Evolutionary conservation across 345 rosid genomes (phyloP).

Genomic region (Clarkia xantiana): DNA sequence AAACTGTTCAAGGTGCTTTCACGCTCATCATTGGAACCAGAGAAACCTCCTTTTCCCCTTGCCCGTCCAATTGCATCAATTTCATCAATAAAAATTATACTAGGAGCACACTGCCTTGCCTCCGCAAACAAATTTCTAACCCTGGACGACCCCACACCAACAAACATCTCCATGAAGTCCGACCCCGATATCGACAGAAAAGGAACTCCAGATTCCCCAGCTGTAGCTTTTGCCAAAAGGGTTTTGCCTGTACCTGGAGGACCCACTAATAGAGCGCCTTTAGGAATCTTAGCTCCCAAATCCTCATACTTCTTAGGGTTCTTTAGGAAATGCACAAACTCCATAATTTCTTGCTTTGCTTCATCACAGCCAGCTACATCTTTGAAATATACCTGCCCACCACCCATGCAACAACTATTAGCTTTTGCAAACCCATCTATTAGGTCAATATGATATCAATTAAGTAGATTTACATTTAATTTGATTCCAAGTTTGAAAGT

Average conservation of each 20-base stretch:
- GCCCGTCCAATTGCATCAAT: conserved; percentile 94
- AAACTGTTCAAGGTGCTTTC: conserved; percentile 86
- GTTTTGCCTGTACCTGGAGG: conserved; percentile 99
- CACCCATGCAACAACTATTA: background rate
- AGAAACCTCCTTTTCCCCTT: conserved; percentile 78
- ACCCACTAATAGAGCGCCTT: conserved; percentile 92
- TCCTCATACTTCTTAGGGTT: conserved; percentile 90
- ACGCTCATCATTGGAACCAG: conserved; percentile 85
- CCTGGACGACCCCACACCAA: conserved; percentile 94
- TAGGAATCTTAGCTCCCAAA: conserved; percentile 85
- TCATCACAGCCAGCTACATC: conserved; percentile 99
- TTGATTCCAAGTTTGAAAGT: too few species aligned
- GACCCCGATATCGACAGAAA: conserved; percentile 86
- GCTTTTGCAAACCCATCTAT: too few species aligned
- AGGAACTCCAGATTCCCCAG: conserved; percentile 84
- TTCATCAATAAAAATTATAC: conserved; percentile 88
- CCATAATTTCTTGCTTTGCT: conserved; percentile 96
- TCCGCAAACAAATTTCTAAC: conserved; percentile 90
- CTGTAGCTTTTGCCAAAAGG: conserved; percentile 90
- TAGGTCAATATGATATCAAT: too few species aligned
- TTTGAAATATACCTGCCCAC: conserved; percentile 56
- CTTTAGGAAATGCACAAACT: conserved; percentile 86
- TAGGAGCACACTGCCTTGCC: conserved; percentile 85
- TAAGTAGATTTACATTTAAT: too few species aligned
- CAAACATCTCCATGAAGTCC: conserved; percentile 97